Evolutionary conservation across 805 yeast species (phyloP), one percentile per base, ranked within the genome.

Genomic region (Schwanniomyces polymorphus): DNA sequence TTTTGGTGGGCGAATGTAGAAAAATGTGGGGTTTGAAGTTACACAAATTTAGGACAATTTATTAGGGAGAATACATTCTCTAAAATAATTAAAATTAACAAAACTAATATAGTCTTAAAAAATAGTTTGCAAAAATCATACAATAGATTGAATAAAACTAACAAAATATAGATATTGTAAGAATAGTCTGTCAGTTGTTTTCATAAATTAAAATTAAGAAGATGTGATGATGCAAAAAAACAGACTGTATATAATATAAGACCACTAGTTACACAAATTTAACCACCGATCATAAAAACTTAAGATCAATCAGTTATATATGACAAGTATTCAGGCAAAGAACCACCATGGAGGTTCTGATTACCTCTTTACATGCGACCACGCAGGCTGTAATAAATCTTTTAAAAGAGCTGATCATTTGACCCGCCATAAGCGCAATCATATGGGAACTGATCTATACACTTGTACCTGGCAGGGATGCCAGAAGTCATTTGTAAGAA

Each of bases 361-460:
- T 23, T 9, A 8, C 10, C 6, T 37, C 27, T 46, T 23, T 29
- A 16, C 17, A 11, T 49, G 53, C 26, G 53, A 49, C 8, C 45
- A 28, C 7, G 31, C 41, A 11, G 51, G 46, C 6, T 52, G 55
- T 38, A 39, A 38, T 12, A 52, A 49, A 34, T 31, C 43, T 1
- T 49, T 52, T 35, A 38, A 43, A 21, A 27, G 55, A 10, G 43
- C 49, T 16, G 53, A 52, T 42, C 55, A 52, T 43, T 42, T 49
- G 6, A 27, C 47, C 8, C 38, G 55, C 8, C 55, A 52, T 38
- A 49, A 42, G 23, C 27, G 37, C 35, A 49, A 46, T 42, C 55
- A 51, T 27, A 38, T 28, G 8, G 46, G 50, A 11, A 43, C 35
- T 7, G 38, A 21, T 18, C 21, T 43, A 27, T 47, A 44, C 21